Evolutionary conservation across 2,329 filamentous ascomycete species (phyloP), one percentile per base, ranked within the genome.

Genomic region (Plenodomus lindquistii): DNA sequence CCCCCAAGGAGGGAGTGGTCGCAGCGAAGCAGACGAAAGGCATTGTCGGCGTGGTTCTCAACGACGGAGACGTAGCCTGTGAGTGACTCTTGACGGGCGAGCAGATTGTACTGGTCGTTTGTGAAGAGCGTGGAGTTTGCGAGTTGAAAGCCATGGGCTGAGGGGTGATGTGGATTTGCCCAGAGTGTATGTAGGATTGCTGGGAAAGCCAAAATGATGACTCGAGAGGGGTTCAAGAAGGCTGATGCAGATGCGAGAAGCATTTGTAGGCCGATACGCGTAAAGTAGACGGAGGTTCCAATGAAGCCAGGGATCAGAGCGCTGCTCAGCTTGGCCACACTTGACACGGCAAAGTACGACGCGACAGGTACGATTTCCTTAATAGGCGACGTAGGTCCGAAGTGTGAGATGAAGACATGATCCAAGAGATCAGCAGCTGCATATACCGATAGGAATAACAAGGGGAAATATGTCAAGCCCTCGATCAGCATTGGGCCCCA

Each of bases 1-100:
- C 94, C 94, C 35, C 94, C 94, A 1, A 99, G 81, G 24, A 99
- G 79, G 64, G 91, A 96, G 71, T 99, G 94, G 64, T 97, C 94
- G 70, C 91, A 97, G 51, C 94, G 85, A 80, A 99, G 83, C 15
- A 92, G 84, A 1, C 91, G 83, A 73, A 89, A 97, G 1, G 85
- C 82, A 34, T 84, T 79, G 4, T 85, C 74, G 6, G 55, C 58
- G 7, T 80, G 67, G 67, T 85, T 94, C 58, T 99, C 89, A 20
- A 97, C 70, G 1, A 99, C 89, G 0, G 93, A 96, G 37, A 99
- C 79, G 66, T 99, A 97, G 6, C 94, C 94, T 0, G 94, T 97
- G 40, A 88, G 73, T 0, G 91, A 96, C 72, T 97, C 94, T 57
- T 83, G 81, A 10, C 94, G 85, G 40, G 91, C 92, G 37, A 97